These are phyloP conservation scores for Kingdonia uniflora DNA, from an alignment of 164 flowering plant species.

Conservation along the genomic window DNA sequence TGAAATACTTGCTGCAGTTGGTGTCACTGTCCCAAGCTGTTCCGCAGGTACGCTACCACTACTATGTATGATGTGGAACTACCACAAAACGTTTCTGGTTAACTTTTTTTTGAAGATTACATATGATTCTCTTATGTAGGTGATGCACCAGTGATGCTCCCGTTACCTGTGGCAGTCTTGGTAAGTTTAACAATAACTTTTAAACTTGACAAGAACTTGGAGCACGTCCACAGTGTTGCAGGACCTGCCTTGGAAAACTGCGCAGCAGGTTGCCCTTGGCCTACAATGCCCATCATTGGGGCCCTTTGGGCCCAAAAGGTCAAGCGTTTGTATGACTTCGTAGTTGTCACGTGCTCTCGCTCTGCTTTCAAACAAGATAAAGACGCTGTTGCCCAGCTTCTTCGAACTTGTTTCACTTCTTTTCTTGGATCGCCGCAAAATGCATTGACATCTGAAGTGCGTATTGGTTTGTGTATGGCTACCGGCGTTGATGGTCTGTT, in stretches of 20 bases:
- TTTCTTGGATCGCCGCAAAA: constrained; percentile 37
- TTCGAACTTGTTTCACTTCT: constrained; percentile 64
- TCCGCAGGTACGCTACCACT: constrained; percentile 28
- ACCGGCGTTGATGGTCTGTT: constrained; percentile 50
- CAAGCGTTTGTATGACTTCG: constrained; percentile 75
- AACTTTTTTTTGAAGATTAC: not conserved
- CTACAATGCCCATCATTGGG: constrained; percentile 64
- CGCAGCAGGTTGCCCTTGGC: constrained; percentile 70
- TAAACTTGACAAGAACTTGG: constrained; percentile 60
- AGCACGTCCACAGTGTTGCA: constrained; percentile 48
- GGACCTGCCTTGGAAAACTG: constrained; percentile 66
- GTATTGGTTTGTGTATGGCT: constrained; percentile 14
- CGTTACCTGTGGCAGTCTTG: constrained; percentile 83
- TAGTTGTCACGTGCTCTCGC: constrained; percentile 51
- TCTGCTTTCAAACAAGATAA: constrained; percentile 57
- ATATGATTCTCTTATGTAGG: constrained; percentile 20
- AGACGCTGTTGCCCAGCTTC: constrained; percentile 68
- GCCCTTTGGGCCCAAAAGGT: constrained; percentile 88
- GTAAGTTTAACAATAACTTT: constrained; percentile 87
- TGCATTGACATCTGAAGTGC: constrained; percentile 8
- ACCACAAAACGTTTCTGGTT: not conserved
- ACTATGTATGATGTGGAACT: no score
- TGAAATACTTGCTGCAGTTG: constrained; percentile 62
- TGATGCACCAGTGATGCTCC: constrained; percentile 44
- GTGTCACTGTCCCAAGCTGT: constrained; percentile 49